Percentiles rank a stretch among this genome's conserved stretches.
Conservation (phyloP, 371 early-diverging fungal species). For the Mortierella sp. region DNA sequence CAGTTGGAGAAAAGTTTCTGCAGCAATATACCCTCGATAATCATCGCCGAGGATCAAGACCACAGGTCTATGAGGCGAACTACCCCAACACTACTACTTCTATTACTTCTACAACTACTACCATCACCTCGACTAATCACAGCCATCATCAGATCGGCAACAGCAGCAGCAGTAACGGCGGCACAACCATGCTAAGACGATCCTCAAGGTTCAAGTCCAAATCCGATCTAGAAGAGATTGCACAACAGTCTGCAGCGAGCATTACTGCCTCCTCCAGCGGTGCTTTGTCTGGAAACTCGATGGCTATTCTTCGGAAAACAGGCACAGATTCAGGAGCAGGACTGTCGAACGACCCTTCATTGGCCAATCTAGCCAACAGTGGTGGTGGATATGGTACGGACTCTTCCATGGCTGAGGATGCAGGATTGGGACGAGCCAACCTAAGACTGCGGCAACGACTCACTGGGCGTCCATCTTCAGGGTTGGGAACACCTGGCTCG, state of each 20-base stretch:
- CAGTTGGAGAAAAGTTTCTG: conserved; percentile 44
- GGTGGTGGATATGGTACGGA: conserved; percentile 44
- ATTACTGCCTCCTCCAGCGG: neutral
- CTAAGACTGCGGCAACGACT: conserved; percentile 32
- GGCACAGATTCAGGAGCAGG: too few relatives aligned
- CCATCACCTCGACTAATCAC: neutral
- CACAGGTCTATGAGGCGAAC: too few relatives aligned
- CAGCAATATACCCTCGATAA: conserved; percentile 49
- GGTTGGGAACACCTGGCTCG: conserved; percentile 16
- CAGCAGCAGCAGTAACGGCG: conserved; percentile 12
- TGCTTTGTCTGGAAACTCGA: too few relatives aligned
- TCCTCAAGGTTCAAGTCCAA: conserved; percentile 51
- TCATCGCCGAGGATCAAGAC: conserved; percentile 16
- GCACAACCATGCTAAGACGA: conserved; percentile 32
- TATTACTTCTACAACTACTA: too few relatives aligned
- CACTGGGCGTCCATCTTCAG: conserved; percentile 36
- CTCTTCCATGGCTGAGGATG: conserved; percentile 45
- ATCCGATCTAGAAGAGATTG: conserved; percentile 50
- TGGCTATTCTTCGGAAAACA: too few relatives aligned
- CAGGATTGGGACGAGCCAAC: conserved; percentile 16
- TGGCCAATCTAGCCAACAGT: too few relatives aligned
- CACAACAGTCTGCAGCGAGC: conserved; percentile 26
- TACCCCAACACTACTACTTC: neutral
- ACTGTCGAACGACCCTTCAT: too few relatives aligned
- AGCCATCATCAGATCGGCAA: neutral